These are phyloP conservation scores for Nannochloris sp. DNA, from an alignment of 139 green algal species.

Conservation along the genomic window DNA sequence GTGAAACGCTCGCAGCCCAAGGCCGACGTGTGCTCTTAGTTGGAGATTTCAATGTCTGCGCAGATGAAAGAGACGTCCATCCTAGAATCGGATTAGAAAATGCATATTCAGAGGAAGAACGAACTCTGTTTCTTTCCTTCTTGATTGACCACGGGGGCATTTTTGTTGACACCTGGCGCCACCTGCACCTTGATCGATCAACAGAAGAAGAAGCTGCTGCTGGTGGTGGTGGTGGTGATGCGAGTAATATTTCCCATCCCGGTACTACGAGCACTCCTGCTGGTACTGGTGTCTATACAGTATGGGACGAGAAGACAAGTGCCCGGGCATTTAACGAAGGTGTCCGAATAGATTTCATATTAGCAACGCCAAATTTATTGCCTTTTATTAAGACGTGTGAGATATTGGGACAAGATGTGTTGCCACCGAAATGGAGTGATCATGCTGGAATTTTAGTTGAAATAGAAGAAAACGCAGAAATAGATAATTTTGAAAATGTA, in stretches of 20 bases:
- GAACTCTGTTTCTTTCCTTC: constrained; percentile 15
- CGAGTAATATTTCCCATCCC: too few species aligned
- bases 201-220: too few species aligned
- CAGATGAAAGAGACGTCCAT: constrained; percentile 38
- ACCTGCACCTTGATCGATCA: too few species aligned
- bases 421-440: constrained; percentile 64
- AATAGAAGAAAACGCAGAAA: too few species aligned
- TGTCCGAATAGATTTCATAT: constrained; percentile 61
- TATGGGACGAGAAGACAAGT: constrained; percentile 63
- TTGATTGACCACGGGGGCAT: constrained; percentile 9
- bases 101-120: constrained; percentile 33
- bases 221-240: too few species aligned
- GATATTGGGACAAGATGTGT: constrained; percentile 28
- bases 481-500: too few species aligned
- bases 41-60: constrained; percentile 56
- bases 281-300: not conserved
- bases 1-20: constrained; percentile 24
- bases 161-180: constrained; percentile 49
- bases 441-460: constrained; percentile 16
- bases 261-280: too few species aligned
- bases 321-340: constrained; percentile 62
- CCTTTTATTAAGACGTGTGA: constrained; percentile 42
- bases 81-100: constrained; percentile 12
- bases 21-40: constrained; percentile 46
- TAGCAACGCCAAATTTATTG: constrained; percentile 42